Conservation (phyloP, 768 basidiomycete species). For the Dioszegia hungarica region DNA sequence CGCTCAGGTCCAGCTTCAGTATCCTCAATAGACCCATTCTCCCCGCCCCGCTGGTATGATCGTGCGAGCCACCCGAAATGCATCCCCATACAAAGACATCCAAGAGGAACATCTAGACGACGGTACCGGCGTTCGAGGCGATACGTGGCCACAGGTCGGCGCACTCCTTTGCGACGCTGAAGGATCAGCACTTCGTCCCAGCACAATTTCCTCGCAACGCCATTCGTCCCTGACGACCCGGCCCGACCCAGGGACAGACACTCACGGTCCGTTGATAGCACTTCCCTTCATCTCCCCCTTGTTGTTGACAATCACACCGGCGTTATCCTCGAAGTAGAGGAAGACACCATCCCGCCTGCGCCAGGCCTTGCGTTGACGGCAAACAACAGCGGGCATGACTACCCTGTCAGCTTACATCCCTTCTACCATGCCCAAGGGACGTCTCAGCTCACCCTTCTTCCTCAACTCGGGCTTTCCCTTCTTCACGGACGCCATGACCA, state of each 20-base stretch:
- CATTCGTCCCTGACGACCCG: background rate
- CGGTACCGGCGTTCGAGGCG: conserved; percentile 96
- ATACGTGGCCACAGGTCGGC: conserved; percentile 99
- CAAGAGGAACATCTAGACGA: conserved; percentile 62
- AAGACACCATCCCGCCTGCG: conserved; percentile 96
- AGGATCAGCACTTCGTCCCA: background rate
- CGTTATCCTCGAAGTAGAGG: conserved; percentile 98
- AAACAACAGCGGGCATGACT: conserved; percentile 96
- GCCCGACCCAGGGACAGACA: background rate
- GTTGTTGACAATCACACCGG: conserved; percentile 94
- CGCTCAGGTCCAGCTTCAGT: too few relatives aligned
- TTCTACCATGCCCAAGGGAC: too few relatives aligned
- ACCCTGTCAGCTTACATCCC: conserved; percentile 4
- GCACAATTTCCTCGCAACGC: background rate
- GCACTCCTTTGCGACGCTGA: conserved; percentile 89
- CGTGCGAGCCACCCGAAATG: background rate
- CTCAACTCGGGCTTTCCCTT: conserved; percentile 99
- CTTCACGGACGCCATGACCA: conserved; percentile 77
- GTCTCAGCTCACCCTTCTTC: conserved; percentile 99
- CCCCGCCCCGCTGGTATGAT: too few relatives aligned
- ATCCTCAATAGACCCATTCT: too few relatives aligned
- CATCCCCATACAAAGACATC: conserved; percentile 2
- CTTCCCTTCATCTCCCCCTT: conserved; percentile 99
- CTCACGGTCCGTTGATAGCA: conserved; percentile 49
- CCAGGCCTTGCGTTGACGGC: conserved; percentile 98